Evolutionary conservation across 2,329 filamentous ascomycete genomes (phyloP).

Genomic region (Aureobasidium pullulans): DNA sequence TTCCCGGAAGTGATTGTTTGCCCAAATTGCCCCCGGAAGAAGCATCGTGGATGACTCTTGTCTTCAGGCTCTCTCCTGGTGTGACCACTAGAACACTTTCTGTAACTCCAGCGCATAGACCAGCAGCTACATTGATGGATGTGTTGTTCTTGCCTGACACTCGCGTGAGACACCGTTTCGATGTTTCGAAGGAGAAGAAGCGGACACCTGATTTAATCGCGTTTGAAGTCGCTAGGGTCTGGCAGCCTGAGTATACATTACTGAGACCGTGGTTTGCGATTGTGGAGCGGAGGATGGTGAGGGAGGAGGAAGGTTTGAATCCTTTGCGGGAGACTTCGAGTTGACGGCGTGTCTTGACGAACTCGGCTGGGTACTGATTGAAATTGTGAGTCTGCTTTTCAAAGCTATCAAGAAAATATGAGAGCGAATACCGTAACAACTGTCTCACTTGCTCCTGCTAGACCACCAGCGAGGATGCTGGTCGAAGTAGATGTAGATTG

Average conservation of each 20-base stretch:
- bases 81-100: slow-evolving; percentile 23
- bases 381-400: neutral
- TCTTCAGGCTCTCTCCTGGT: slow-evolving; percentile 25
- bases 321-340: neutral
- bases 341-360: slow-evolving; percentile 16
- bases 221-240: slow-evolving; percentile 8
- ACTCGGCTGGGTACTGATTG: slow-evolving; percentile 13
- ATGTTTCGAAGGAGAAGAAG: slow-evolving; percentile 21
- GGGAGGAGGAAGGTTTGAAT: slow-evolving; percentile 7
- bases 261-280: neutral
- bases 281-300: slow-evolving; percentile 6
- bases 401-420: neutral
- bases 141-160: slow-evolving; percentile 13
- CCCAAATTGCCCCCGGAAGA: slow-evolving; percentile 13
- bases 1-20: slow-evolving; percentile 1
- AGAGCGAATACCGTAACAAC: slow-evolving; percentile 5
- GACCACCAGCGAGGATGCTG: slow-evolving; percentile 11
- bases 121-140: slow-evolving; percentile 20
- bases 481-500: slow-evolving; percentile 1
- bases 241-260: slow-evolving; percentile 10
- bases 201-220: slow-evolving; percentile 19
- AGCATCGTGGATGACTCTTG: slow-evolving; percentile 22
- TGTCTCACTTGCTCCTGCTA: slow-evolving; percentile 13
- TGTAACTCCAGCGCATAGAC: slow-evolving; percentile 19
- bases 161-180: slow-evolving; percentile 15